Evolutionary conservation across 2,329 filamentous ascomycete genomes (phyloP).

Genomic region (Neodidymelliopsis sp.): DNA sequence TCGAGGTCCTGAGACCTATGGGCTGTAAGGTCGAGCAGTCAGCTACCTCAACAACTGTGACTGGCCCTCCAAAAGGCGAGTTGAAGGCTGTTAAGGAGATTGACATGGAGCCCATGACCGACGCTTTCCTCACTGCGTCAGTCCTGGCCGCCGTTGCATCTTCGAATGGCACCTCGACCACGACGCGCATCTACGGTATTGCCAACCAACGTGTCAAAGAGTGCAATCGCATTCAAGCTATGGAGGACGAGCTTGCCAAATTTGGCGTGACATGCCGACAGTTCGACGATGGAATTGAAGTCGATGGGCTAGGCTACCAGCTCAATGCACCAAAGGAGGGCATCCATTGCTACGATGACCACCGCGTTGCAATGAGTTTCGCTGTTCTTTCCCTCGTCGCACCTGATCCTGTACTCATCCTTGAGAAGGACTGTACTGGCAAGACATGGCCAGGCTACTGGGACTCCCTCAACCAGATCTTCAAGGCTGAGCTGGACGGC

Average conservation of each 20-base stretch:
- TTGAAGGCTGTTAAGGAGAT: constrained; percentile 80
- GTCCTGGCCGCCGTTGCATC: constrained; percentile 89
- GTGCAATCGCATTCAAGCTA: constrained; percentile 94
- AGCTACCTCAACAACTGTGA: constrained; percentile 87
- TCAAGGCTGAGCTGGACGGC: constrained; percentile 79
- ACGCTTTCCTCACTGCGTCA: constrained; percentile 94
- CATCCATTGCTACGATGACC: constrained; percentile 94
- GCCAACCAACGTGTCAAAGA: constrained; percentile 98
- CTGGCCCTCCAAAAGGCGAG: constrained; percentile 77
- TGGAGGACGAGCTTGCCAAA: constrained; percentile 93
- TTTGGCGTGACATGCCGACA: constrained; percentile 88
- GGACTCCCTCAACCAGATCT: constrained; percentile 83
- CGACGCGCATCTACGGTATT: constrained; percentile 89
- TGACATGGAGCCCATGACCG: constrained; percentile 99
- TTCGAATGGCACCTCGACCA: constrained; percentile 66
- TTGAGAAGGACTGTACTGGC: constrained; percentile 90
- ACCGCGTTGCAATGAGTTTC: constrained; percentile 98
- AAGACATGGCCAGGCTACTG: constrained; percentile 99
- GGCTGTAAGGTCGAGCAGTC: constrained; percentile 90
- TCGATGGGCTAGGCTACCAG: constrained; percentile 64
- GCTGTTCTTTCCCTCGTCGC: constrained; percentile 82
- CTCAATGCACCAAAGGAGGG: constrained; percentile 63
- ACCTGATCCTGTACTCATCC: constrained; percentile 75
- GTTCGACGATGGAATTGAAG: constrained; percentile 91
- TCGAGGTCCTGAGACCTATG: constrained; percentile 91